A percentile compares a stretch with the other conserved stretches of the same genome.
Evolutionary conservation across 108 stramenopile genomes (phyloP).

Genomic region (Conticribra weissflogii): DNA sequence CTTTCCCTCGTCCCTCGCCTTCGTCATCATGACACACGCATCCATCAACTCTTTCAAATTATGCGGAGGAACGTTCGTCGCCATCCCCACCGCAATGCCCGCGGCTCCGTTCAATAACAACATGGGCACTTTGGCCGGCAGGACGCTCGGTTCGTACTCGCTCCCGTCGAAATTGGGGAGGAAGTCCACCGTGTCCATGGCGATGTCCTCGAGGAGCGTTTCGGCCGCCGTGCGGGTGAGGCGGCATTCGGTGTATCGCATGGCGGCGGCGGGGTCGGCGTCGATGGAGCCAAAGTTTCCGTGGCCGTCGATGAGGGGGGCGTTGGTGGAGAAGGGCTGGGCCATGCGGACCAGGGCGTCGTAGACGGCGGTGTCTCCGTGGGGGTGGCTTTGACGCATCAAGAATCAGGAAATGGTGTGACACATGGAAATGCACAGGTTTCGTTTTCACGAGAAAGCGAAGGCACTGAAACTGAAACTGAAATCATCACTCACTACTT

Average conservation of each 20-base stretch:
- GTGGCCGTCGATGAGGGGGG: constrained; percentile 92
- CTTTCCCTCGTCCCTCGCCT: constrained; percentile 49
- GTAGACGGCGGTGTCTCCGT: constrained; percentile 94
- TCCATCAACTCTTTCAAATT: constrained; percentile 90
- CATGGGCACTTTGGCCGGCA: constrained; percentile 91
- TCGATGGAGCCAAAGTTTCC: constrained; percentile 97
- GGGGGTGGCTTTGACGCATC: constrained; percentile 76
- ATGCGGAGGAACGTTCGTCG: constrained; percentile 97
- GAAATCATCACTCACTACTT: constrained; percentile 64
- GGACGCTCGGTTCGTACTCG: constrained; percentile 91
- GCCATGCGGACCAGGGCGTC: constrained; percentile 97
- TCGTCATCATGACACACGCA: constrained; percentile 75
- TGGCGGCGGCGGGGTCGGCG: constrained; percentile 96
- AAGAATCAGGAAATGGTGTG: neutral
- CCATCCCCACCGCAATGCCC: constrained; percentile 97
- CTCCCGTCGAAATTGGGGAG: constrained; percentile 93
- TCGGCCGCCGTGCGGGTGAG: constrained; percentile 77
- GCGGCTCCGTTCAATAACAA: constrained; percentile 93
- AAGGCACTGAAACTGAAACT: no score
- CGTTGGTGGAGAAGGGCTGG: constrained; percentile 87
- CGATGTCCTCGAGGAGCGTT: constrained; percentile 82
- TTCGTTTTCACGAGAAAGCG: no score
- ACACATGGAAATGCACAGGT: no score
- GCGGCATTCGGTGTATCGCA: constrained; percentile 97
- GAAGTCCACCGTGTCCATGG: constrained; percentile 87